phyloP scores from a whole-genome alignment of 768 basidiomycete species.

The Leucocoprinus birnbaumii region DNA sequence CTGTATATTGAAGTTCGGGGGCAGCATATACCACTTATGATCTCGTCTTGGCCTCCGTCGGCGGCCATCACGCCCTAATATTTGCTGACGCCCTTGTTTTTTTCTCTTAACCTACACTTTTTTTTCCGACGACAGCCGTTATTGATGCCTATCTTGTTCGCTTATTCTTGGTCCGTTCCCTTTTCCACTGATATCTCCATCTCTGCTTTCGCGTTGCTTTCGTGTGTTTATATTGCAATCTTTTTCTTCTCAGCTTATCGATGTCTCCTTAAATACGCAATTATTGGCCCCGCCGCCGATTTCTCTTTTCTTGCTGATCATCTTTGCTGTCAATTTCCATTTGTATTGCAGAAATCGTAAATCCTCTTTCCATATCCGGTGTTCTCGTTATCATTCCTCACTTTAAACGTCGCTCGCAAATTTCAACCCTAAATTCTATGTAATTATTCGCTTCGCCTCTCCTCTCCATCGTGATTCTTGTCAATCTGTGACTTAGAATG shows the following conservation, averaged over 20 bases:
- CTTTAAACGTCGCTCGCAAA: too few species aligned
- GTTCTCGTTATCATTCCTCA: too few species aligned
- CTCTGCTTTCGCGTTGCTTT: background rate
- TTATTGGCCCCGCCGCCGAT: too few species aligned
- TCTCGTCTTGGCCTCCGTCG: background rate
- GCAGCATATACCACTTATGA: background rate
- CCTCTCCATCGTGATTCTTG: background rate
- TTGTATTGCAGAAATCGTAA: too few species aligned
- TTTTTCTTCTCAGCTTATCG: background rate
- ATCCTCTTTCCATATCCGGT: too few species aligned
- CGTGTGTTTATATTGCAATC: background rate
- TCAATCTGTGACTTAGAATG: background rate
- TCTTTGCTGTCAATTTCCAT: too few species aligned
- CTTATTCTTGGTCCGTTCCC: background rate
- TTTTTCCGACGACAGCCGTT: background rate
- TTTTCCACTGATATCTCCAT: background rate
- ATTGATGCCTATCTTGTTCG: slow-evolving; percentile 1
- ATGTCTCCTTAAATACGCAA: background rate
- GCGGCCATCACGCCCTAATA: too few species aligned
- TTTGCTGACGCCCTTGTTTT: slow-evolving; percentile 3
- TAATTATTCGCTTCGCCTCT: background rate
- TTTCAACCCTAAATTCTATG: too few species aligned
- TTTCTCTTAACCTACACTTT: background rate
- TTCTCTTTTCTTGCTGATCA: too few species aligned
- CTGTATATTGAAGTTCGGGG: background rate